These are phyloP conservation scores for Paracoccidioides brasiliensis DNA, from an alignment of 2,329 filamentous ascomycete species.

Conservation along the genomic window DNA sequence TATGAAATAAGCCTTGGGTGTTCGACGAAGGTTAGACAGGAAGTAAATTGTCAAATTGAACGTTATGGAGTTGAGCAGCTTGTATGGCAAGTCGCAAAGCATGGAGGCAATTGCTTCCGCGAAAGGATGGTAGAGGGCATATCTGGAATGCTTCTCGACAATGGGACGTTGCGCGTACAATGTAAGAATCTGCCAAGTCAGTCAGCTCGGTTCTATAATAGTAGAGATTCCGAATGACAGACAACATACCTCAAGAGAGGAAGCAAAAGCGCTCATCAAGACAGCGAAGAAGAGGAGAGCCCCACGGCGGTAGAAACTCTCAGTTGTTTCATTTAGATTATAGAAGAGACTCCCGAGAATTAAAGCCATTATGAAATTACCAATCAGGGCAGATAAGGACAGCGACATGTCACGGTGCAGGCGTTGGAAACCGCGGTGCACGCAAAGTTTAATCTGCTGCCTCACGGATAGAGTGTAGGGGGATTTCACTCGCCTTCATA, in stretches of 20 bases:
- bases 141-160: conserved; percentile 77
- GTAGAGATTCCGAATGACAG: conserved; percentile 14
- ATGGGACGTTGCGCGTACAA: conserved; percentile 82
- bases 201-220: conserved; percentile 13
- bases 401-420: conserved; percentile 62
- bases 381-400: conserved; percentile 50
- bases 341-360: conserved; percentile 73
- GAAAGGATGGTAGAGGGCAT: conserved; percentile 79
- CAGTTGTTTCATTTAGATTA: conserved; percentile 50
- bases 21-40: conserved; percentile 65
- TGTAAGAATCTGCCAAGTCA: conserved; percentile 52
- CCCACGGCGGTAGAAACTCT: conserved; percentile 64
- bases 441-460: conserved; percentile 65
- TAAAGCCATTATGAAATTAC: conserved; percentile 62
- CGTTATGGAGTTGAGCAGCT: conserved; percentile 55
- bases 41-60: conserved; percentile 81
- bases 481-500: conserved; percentile 46
- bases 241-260: conserved; percentile 52
- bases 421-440: conserved; percentile 67
- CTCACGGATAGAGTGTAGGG: conserved; percentile 68
- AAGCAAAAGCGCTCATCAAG: conserved; percentile 72
- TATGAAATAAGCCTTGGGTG: conserved; percentile 68
- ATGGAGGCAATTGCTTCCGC: conserved; percentile 77
- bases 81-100: conserved; percentile 75
- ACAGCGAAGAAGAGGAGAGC: conserved; percentile 77